These are phyloP conservation scores for Juglanconis oblonga DNA, from an alignment of 2,329 filamentous ascomycete genomes.

Conservation along the genomic window DNA sequence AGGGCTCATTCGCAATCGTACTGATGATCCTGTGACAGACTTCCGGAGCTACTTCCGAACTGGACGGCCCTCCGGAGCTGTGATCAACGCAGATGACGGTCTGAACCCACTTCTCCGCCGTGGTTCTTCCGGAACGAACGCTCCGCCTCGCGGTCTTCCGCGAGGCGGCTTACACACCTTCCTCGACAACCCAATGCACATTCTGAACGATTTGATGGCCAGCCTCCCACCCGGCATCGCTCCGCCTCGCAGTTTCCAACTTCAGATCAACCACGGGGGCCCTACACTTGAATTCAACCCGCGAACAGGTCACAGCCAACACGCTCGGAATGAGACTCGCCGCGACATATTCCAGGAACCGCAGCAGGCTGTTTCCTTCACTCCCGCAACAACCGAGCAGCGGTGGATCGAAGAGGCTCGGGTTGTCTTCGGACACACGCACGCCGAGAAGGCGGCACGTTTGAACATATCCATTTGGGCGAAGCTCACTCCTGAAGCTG, in stretches of 20 bases:
- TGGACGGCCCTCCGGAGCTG: conserved; percentile 48
- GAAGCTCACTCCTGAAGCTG: conserved; percentile 76
- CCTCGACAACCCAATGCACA: conserved; percentile 50
- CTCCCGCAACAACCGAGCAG: conserved; percentile 64
- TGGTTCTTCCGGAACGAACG: conserved; percentile 36
- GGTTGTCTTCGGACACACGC: conserved; percentile 72
- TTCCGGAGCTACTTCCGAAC: conserved; percentile 51
- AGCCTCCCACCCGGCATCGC: conserved; percentile 47
- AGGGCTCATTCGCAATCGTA: conserved; percentile 10
- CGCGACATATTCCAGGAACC: conserved; percentile 57
- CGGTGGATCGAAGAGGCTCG: conserved; percentile 90
- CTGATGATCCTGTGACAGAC: conserved; percentile 30
- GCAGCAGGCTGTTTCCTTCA: conserved; percentile 73
- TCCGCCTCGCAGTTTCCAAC: conserved; percentile 46
- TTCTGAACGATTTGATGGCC: conserved; percentile 56
- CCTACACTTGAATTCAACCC: conserved; percentile 51
- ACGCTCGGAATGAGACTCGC: conserved; percentile 45
- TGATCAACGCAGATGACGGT: conserved; percentile 70
- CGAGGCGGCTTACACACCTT: conserved; percentile 46
- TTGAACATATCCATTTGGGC: conserved; percentile 69
- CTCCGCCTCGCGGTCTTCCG: conserved; percentile 43
- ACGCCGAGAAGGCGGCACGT: conserved; percentile 66
- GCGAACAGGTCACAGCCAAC: conserved; percentile 32
- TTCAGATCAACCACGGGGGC: conserved; percentile 50
- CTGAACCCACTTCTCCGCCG: conserved; percentile 83